Evolutionary conservation across 202 grass and related monocot genomes (phyloP).

Genomic region (Digitaria exilis): DNA sequence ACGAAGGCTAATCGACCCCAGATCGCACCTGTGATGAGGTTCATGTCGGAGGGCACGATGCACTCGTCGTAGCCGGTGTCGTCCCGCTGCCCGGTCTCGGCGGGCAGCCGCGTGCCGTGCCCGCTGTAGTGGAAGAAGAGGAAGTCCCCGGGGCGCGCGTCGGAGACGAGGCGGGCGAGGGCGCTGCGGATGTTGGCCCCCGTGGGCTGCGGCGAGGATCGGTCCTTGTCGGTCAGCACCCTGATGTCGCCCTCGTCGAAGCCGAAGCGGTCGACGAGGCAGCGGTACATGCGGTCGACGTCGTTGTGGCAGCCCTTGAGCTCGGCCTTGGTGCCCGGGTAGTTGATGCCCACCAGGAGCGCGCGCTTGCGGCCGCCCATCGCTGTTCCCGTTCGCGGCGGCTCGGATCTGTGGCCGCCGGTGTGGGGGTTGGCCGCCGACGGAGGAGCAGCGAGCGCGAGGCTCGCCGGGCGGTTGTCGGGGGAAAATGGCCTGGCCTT

Average conservation of each 20-base stretch:
- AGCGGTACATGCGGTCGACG: constrained; percentile 78
- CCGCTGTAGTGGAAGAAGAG: constrained; percentile 95
- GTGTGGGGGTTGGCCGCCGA: background rate
- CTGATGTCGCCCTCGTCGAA: constrained; percentile 70
- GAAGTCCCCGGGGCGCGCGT: constrained; percentile 65
- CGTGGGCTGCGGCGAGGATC: constrained; percentile 56
- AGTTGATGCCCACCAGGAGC: constrained; percentile 90
- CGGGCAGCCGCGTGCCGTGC: constrained; percentile 80
- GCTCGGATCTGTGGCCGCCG: constrained; percentile 36
- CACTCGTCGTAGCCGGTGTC: constrained; percentile 94
- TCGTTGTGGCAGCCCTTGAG: constrained; percentile 93
- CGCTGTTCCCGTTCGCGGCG: background rate
- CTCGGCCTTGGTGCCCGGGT: constrained; percentile 86
- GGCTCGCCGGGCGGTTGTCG: constrained; percentile 32
- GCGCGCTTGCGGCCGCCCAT: constrained; percentile 79
- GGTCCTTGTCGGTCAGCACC: constrained; percentile 67
- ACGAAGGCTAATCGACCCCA: background rate
- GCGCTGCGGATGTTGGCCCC: constrained; percentile 76
- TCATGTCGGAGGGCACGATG: constrained; percentile 97
- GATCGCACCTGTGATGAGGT: constrained; percentile 86
- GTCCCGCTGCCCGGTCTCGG: constrained; percentile 81
- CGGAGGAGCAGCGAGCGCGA: background rate
- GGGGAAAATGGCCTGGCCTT: background rate
- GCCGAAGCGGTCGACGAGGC: constrained; percentile 76
- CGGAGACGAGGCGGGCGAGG: constrained; percentile 58